These are phyloP conservation scores for Syzygium aromaticum DNA, from an alignment of 345 rosid species.

Conservation along the genomic window DNA sequence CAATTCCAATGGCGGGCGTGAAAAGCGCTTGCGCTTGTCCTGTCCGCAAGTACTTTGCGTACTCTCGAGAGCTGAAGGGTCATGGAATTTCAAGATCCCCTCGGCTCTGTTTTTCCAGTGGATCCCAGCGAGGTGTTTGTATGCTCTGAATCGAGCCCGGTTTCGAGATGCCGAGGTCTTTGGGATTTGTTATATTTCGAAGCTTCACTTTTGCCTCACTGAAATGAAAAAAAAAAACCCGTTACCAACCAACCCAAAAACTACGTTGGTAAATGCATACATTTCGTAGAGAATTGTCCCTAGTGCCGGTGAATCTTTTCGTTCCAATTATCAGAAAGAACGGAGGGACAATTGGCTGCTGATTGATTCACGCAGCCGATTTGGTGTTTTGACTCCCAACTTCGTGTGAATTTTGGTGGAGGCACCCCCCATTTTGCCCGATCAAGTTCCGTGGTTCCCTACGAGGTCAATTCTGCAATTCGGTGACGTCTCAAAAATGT, in stretches of 20 bases:
- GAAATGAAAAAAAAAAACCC: not conserved
- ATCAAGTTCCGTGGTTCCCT: not conserved
- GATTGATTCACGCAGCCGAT: not conserved
- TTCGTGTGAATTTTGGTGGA: too few relatives aligned
- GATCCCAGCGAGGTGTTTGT: not conserved
- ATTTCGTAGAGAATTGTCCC: not conserved
- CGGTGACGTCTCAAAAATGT: not conserved
- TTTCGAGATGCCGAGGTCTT: too few relatives aligned
- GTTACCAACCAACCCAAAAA: not conserved
- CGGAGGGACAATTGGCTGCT: not conserved
- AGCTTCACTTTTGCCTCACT: not conserved
- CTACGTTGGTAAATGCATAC: not conserved
- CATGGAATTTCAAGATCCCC: not conserved
- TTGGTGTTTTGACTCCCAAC: too few relatives aligned
- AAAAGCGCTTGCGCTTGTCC: not conserved
- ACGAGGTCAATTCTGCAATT: not conserved
- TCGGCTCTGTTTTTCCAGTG: not conserved
- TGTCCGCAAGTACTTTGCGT: not conserved
- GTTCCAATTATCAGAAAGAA: not conserved
- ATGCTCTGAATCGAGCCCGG: not conserved
- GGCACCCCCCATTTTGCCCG: not conserved
- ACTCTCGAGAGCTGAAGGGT: not conserved
- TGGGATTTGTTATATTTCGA: not conserved
- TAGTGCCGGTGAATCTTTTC: not conserved
- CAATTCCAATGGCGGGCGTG: not conserved